Evolutionary conservation across 768 basidiomycete genomes (phyloP), one percentile per base, ranked within the genome.

Genomic region (Dioszegia hungarica): DNA sequence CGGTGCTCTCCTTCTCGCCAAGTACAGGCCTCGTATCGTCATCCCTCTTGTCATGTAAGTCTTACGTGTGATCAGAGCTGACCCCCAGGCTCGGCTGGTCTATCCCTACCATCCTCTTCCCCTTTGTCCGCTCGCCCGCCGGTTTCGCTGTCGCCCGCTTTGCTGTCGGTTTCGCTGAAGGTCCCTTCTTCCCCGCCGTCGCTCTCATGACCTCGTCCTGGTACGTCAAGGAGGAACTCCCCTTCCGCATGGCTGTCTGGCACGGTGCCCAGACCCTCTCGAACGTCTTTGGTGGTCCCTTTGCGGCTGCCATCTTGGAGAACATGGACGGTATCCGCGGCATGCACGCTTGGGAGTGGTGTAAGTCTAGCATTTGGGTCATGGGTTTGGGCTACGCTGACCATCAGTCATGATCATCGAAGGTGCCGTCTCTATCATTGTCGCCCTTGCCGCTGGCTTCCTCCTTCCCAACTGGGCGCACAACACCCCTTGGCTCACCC

Each of bases 321-420:
- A 59, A 54, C 53, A 58, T 59, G 58, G 52, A 59, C 33, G 52
- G 52, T 14, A 27, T 54, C 34, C 29, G 51, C 10, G 58, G 58
- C 27, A 54, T 59, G 52, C 41, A 54, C 33, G 58, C 58, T 24
- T 59, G 58, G 58, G 43, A 59, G 45, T 59, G 58, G 58, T 54
- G 49, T 58, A 37, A 58, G 50, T 58, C 11, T n/a, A 33, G 8
- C 22, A 11, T 47, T 28, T 41, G 19, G 4, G 8, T 24, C 43
- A 24, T 29, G 5, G 10, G 24, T 10, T 8, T 5, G 5, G 34
- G 14, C 34, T 11, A 19, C 5, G 22, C 47, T 49, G 47, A 49
- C 22, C 25, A 24, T 2, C 39, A 54, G 52, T 58, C 50, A 58
- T 58, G 57, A n/a, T 58, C 33, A 58, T 58, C 29, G 57, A 58